Percentiles rank a stretch among this genome's conserved stretches.
Evolutionary conservation across 805 yeast genomes (phyloP).

Genomic region (Babjeviella inositovora): DNA sequence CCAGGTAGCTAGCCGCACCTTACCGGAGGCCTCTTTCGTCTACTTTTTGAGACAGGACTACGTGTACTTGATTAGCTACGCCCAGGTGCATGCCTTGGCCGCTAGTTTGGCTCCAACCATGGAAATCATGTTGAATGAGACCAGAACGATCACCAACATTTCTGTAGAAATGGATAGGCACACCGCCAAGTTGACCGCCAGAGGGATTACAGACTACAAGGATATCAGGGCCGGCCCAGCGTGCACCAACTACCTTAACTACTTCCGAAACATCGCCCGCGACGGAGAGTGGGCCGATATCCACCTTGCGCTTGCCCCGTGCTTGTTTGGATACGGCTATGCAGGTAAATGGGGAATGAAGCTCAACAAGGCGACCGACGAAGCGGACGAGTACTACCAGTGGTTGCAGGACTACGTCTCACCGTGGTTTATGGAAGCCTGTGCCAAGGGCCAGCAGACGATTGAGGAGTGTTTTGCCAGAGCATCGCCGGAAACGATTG

Average conservation of each 20-base stretch:
- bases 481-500: constrained; percentile 24
- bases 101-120: constrained; percentile 44
- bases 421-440: constrained; percentile 39
- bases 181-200: constrained; percentile 25
- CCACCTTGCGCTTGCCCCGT: constrained; percentile 58
- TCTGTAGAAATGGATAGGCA: constrained; percentile 42
- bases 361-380: constrained; percentile 4
- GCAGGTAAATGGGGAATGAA: constrained; percentile 24
- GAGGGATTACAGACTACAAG: constrained; percentile 24
- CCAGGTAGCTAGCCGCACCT: constrained; percentile 30
- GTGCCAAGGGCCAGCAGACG: constrained; percentile 27
- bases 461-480: constrained; percentile 25
- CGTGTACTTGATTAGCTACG: constrained; percentile 52
- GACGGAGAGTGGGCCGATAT: constrained; percentile 46
- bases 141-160: constrained; percentile 31
- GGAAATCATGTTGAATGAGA: constrained; percentile 30
- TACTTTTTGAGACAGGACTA: constrained; percentile 51
- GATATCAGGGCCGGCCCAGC: constrained; percentile 35
- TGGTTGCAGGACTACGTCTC: constrained; percentile 55
- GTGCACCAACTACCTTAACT: constrained; percentile 44
- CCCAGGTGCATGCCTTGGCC: constrained; percentile 47
- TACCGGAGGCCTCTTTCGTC: constrained; percentile 32
- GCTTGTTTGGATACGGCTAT: constrained; percentile 54
- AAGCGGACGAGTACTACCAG: constrained; percentile 11
- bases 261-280: constrained; percentile 34